These are phyloP conservation scores for Pyricularia sp. DNA, from an alignment of 2,329 filamentous ascomycete species.

Conservation along the genomic window DNA sequence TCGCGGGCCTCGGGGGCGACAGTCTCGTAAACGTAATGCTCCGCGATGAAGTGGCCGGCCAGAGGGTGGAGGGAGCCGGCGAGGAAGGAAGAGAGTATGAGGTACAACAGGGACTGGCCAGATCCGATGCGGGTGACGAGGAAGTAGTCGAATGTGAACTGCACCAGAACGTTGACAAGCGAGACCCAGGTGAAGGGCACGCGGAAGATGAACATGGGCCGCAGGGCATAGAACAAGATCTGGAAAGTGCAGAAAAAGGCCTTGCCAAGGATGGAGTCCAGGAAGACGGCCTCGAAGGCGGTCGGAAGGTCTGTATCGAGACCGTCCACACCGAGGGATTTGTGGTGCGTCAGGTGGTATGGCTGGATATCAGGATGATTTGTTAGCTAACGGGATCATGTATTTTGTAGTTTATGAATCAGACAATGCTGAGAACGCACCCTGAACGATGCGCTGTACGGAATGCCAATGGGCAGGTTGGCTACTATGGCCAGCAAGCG, in stretches of 20 bases:
- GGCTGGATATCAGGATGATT: slow-evolving; percentile 40
- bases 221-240: slow-evolving; percentile 95
- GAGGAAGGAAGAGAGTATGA: slow-evolving; percentile 84
- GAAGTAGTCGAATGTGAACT: slow-evolving; percentile 67
- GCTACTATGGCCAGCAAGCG: slow-evolving; percentile 83
- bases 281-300: slow-evolving; percentile 78
- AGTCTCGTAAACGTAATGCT: slow-evolving; percentile 80
- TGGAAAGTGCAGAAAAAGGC: slow-evolving; percentile 99
- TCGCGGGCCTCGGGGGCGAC: slow-evolving; percentile 44
- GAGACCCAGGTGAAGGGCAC: slow-evolving; percentile 83
- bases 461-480: slow-evolving; percentile 90
- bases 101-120: slow-evolving; percentile 61
- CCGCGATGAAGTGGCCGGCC: slow-evolving; percentile 95
- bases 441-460: slow-evolving; percentile 92
- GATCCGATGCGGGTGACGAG: slow-evolving; percentile 53
- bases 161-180: slow-evolving; percentile 67
- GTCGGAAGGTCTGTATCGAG: slow-evolving; percentile 95
- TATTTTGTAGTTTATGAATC: not conserved
- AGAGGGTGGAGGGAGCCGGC: slow-evolving; percentile 90
- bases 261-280: slow-evolving; percentile 92
- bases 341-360: slow-evolving; percentile 98
- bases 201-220: slow-evolving; percentile 89
- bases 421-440: slow-evolving; percentile 31
- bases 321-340: slow-evolving; percentile 92
- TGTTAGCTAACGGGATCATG: slow-evolving; percentile 12